Evolutionary conservation across 805 yeast genomes (phyloP), one percentile per base, ranked within the genome.

Genomic region (Candida krabiensis): DNA sequence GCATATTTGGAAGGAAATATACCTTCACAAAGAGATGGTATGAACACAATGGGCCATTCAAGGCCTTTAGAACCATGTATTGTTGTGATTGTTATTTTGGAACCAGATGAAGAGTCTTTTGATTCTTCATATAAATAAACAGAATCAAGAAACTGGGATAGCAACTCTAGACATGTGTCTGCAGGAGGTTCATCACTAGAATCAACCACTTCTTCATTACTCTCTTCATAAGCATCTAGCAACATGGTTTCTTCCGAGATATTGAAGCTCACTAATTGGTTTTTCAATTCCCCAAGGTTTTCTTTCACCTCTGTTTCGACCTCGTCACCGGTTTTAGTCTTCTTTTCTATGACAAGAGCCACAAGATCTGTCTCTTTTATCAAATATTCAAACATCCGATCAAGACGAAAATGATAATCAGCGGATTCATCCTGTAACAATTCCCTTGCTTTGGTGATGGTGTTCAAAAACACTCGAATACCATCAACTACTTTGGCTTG

Each of bases 21-120:
- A 1, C 84, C 83, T 32, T 84, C 86, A 22, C 75, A 68, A 13
- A 86, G 62, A 0, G 86, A 83, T 0, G 95, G 88, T 9, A 87
- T 75, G 55, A 87, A 86, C 0, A 91, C 97, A 11, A 86, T 77
- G 0, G 96, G 91, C 97, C 98, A 91, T 57, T 91, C 99, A 2
- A 90, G 67, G 1, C 99, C 99, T 58, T 91, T 91, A 1, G 97
- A 80, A 0, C 89, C 87, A 57, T 91, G 99, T 9, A 91, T 83
- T 0, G 98, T 93, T 0, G 95, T 83, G 0, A 91, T 55, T 1
- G 57, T 49, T 6, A 63, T 60, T 30, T 50, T 55, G 3, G 60
- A 51, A 1, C 23, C 29, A 1, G 26, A 35, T 25, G 37, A 7
- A 15, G 44, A 5, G 34, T 34, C 41, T 17, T 43, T 38, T 11